These are phyloP conservation scores for Yamadazyma spencermartinsiae DNA, from an alignment of 1,139 yeast species.

Conservation along the genomic window DNA sequence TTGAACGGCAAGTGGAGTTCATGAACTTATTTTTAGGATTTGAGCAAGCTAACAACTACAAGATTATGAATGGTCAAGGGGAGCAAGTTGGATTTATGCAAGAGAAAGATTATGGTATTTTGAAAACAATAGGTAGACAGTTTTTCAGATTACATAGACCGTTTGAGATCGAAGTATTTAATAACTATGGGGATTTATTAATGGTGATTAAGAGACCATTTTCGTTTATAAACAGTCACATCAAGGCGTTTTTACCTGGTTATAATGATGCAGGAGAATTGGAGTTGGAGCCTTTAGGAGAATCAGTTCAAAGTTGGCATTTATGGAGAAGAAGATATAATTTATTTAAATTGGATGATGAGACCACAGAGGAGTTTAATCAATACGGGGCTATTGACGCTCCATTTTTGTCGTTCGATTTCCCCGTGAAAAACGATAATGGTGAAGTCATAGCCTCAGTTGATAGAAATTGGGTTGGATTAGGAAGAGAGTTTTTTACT, in stretches of 20 bases:
- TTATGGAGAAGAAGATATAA: slow-evolving; percentile 87
- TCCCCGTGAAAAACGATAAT: slow-evolving; percentile 65
- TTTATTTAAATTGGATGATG: slow-evolving; percentile 59
- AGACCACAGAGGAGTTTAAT: slow-evolving; percentile 46
- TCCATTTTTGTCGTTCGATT: slow-evolving; percentile 82
- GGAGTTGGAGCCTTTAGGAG: slow-evolving; percentile 66
- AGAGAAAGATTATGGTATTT: slow-evolving; percentile 74
- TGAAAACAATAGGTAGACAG: slow-evolving; percentile 74
- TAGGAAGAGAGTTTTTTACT: slow-evolving; percentile 88
- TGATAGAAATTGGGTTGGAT: slow-evolving; percentile 92
- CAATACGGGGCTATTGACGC: slow-evolving; percentile 89
- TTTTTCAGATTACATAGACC: slow-evolving; percentile 83
- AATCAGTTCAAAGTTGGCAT: slow-evolving; percentile 91
- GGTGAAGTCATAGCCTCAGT: slow-evolving; percentile 71
- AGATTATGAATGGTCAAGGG: slow-evolving; percentile 72
- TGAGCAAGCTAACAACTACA: slow-evolving; percentile 85
- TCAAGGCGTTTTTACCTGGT: slow-evolving; percentile 69
- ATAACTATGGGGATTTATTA: slow-evolving; percentile 65
- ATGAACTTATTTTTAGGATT: slow-evolving; percentile 86
- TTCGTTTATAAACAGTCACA: slow-evolving; percentile 84
- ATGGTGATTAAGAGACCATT: slow-evolving; percentile 79
- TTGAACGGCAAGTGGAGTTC: slow-evolving; percentile 84
- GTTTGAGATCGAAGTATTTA: slow-evolving; percentile 77
- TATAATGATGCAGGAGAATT: slow-evolving; percentile 34
- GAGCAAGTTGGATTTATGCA: slow-evolving; percentile 75